These are phyloP conservation scores for Chromera velia DNA, from an alignment of 73 alveolate genomes.

Conservation along the genomic window DNA sequence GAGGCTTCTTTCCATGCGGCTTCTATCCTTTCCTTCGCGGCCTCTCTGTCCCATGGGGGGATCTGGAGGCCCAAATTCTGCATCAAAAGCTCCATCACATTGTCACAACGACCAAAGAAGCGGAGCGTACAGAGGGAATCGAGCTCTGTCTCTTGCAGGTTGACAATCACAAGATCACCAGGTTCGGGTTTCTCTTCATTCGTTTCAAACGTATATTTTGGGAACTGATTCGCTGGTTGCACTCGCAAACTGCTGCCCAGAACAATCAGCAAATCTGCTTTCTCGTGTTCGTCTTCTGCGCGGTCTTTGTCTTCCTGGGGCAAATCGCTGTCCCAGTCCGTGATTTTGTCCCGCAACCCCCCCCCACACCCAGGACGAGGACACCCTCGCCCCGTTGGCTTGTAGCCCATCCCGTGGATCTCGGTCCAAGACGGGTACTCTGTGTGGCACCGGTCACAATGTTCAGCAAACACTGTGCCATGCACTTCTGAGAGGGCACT, in stretches of 20 bases:
- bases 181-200: no score
- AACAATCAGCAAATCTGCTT: conserved; percentile 28
- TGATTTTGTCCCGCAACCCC: no score
- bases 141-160: conserved; percentile 29
- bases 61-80: conserved; percentile 19
- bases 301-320: no score
- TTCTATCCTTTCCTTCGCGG: no score
- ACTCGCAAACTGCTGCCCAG: conserved; percentile 40
- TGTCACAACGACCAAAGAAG: conserved; percentile 21
- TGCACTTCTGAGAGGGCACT: conserved; percentile 61
- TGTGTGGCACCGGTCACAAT: conserved; percentile 19
- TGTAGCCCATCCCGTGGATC: no score
- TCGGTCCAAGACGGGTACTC: no score
- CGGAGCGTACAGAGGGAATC: conserved; percentile 19
- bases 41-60: no score
- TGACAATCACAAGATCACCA: conserved; percentile 32
- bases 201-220: conserved; percentile 14
- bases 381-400: no score
- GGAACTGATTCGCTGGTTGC: conserved; percentile 38
- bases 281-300: no score
- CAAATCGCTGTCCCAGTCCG: no score
- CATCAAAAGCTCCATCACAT: conserved; percentile 35
- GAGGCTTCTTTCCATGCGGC: no score
- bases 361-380: no score
- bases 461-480: conserved; percentile 44